Percentiles rank a stretch among this genome's conserved stretches.
Evolutionary conservation across 2,329 filamentous ascomycete species (phyloP).

Genomic region (Claviceps sp.): DNA sequence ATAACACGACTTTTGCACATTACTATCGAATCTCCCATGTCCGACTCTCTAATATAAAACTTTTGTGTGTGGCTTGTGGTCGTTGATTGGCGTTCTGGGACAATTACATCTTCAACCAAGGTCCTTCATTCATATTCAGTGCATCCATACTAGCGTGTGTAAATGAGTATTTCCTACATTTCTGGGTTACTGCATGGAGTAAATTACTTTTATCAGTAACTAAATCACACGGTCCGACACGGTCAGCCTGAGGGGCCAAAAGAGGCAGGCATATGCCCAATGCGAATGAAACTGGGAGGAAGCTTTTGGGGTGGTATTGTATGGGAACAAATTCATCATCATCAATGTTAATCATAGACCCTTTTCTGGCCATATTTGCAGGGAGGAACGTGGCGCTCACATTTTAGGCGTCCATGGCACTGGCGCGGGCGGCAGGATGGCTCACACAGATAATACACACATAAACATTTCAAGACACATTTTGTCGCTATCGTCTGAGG

Average conservation of each 20-base stretch:
- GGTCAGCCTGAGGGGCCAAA: background rate
- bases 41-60: too few species aligned
- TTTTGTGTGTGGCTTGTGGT: background rate
- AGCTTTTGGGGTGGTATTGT: background rate
- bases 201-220: slow-evolving; percentile 1
- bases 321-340: background rate
- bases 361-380: background rate
- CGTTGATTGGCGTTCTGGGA: background rate
- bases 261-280: background rate
- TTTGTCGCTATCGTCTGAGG: background rate
- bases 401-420: background rate
- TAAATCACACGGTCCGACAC: background rate
- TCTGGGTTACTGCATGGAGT: slow-evolving; percentile 7
- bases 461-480: background rate
- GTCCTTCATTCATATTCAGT: background rate
- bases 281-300: background rate
- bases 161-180: slow-evolving; percentile 1
- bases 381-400: background rate
- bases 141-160: slow-evolving; percentile 2
- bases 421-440: background rate
- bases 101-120: background rate
- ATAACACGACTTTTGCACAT: background rate
- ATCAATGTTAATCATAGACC: background rate
- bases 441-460: slow-evolving; percentile 1
- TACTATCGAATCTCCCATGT: too few species aligned